Evolutionary conservation across 805 yeast genomes (phyloP), one percentile per base, ranked within the genome.

Genomic region (Candida gorgasii): DNA sequence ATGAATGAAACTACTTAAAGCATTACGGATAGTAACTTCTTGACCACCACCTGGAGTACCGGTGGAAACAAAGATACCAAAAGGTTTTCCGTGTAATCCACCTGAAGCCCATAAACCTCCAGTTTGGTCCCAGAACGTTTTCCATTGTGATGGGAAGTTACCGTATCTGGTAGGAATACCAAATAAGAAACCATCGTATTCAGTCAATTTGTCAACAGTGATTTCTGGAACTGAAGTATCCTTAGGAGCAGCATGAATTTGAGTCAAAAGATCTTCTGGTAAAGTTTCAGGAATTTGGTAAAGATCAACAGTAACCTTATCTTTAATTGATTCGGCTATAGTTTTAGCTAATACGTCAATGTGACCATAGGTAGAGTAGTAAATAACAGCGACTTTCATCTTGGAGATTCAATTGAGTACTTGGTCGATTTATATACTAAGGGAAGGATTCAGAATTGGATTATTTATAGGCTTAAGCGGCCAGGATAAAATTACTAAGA

Each of bases 141-240:
- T 76, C 80, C 84, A 82, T 67, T 87, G 95, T 27, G 86, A 78
- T 40, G 95, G 90, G 62, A 79, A 68, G 59, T 74, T 78, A 53
- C 95, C 95, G 61, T 58, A 87, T 63, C 95, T 76, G 22, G 95
- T 85, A 50, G 95, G 95, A 45, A 86, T 62, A 52, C 96, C 95
- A 52, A 87, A 83, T 50, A 87, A 53, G 62, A 84, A 83, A 11
- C 81, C 89, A 58, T 87, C 95, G 65, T 82, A 84, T 45, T 76
- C 67, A 17, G 64, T 64, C 55, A 88, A 72, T 7, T 78, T 75
- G 13, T 76, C 83, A 5, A 67, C 55, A 8, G 82, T 72, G 24
- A 86, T 86, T 45, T 76, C 62, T 42, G 89, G 89, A 43, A 75
- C 68, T 20, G 65, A 65, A 45, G 49, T 48, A 23, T 37, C 47